These are phyloP conservation scores for Sequoiadendron giganteum DNA, from an alignment of 75 land plant genomes.

Conservation along the genomic window DNA sequence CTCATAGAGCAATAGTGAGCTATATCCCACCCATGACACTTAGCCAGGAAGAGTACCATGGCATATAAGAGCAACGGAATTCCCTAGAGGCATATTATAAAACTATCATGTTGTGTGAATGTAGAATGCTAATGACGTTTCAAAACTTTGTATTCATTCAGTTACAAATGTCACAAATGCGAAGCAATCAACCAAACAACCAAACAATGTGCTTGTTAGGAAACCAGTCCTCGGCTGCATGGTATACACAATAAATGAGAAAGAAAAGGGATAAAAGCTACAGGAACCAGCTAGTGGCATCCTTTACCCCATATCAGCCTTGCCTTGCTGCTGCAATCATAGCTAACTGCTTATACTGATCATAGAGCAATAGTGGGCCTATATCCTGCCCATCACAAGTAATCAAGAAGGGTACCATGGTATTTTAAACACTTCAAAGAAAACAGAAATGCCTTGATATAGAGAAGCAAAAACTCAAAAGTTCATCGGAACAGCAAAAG, in stretches of 20 bases:
- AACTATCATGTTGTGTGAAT: no score
- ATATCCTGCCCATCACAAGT: background rate
- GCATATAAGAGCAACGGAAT: background rate
- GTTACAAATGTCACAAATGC: no score
- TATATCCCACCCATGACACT: background rate
- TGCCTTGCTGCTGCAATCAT: background rate
- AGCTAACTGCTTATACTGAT: background rate
- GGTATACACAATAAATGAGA: background rate
- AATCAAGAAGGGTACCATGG: background rate
- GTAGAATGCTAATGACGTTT: no score
- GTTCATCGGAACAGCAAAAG: background rate
- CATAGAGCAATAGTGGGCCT: background rate
- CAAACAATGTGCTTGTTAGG: background rate
- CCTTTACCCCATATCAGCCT: background rate
- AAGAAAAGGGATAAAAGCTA: background rate
- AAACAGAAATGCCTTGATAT: background rate
- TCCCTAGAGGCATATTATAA: no score
- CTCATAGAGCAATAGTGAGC: background rate
- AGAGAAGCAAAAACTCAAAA: no score
- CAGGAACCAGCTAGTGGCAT: background rate
- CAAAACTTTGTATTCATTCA: no score
- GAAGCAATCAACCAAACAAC: background rate
- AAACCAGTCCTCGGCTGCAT: background rate
- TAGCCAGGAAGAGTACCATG: background rate
- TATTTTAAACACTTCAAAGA: background rate